Conservation (phyloP, 2,329 filamentous ascomycete genomes). For the Colletotrichum gloeosporioides region DNA sequence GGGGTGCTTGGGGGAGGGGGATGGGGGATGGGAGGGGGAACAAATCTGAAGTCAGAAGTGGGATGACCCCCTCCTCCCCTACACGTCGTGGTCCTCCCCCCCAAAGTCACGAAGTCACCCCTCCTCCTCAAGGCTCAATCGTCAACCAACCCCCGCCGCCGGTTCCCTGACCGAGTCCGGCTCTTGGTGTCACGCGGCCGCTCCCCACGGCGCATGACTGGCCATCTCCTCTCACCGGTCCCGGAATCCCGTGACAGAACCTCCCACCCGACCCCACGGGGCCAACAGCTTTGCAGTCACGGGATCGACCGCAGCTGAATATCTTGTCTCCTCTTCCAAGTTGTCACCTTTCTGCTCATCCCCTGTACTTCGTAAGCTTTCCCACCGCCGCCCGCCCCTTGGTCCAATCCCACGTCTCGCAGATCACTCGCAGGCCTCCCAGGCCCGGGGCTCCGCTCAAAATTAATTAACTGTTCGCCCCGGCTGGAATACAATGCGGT, state of each 20-base stretch:
- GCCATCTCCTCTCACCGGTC: slow-evolving; percentile 17
- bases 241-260: slow-evolving; percentile 3
- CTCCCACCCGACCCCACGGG: slow-evolving; percentile 8
- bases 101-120: not conserved
- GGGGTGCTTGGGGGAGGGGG: not conserved
- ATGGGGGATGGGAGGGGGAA: not conserved
- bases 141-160: not conserved
- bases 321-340: not conserved
- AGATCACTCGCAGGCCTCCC: not conserved
- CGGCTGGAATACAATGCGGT: not conserved
- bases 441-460: not conserved
- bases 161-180: slow-evolving; percentile 16
- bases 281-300: not conserved
- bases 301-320: not conserved
- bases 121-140: not conserved
- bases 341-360: not conserved
- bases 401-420: not conserved
- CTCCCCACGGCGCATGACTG: slow-evolving; percentile 17
- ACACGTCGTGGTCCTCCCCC: no score
- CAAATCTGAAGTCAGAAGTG: not conserved
- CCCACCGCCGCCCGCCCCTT: not conserved
- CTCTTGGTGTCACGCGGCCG: slow-evolving; percentile 18
- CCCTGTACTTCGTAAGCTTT: not conserved
- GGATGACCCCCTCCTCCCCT: not conserved
- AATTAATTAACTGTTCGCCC: not conserved